Percentiles rank a stretch among this genome's conserved stretches.
Conservation (phyloP, 140 eudicot genomes). For the Flaveria floridana region DNA sequence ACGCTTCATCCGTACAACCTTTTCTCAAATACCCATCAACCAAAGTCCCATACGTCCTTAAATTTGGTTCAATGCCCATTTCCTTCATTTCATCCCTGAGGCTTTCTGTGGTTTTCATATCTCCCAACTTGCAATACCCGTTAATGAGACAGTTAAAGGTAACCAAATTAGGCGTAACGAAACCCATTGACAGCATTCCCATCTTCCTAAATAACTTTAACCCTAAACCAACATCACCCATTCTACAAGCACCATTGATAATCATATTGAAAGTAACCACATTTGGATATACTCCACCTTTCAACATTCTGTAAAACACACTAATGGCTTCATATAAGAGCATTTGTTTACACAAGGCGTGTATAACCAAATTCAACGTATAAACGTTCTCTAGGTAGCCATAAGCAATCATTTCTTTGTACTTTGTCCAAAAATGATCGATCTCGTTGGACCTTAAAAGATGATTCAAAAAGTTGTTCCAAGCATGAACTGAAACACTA, state of each 20-base stretch:
- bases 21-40: slow-evolving; percentile 53
- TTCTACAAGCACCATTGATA: slow-evolving; percentile 58
- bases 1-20: slow-evolving; percentile 46
- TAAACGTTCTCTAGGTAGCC: slow-evolving; percentile 60
- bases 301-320: slow-evolving; percentile 53
- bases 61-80: slow-evolving; percentile 42
- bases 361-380: slow-evolving; percentile 53
- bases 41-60: slow-evolving; percentile 56
- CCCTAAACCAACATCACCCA: slow-evolving; percentile 42
- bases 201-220: slow-evolving; percentile 50
- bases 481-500: slow-evolving; percentile 63
- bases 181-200: slow-evolving; percentile 48
- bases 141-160: slow-evolving; percentile 55
- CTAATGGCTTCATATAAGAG: slow-evolving; percentile 48
- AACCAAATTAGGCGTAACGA: slow-evolving; percentile 42
- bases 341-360: slow-evolving; percentile 57
- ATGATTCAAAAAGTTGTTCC: slow-evolving; percentile 62
- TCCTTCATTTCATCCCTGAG: slow-evolving; percentile 35
- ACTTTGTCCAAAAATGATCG: slow-evolving; percentile 44
- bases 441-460: slow-evolving; percentile 40
- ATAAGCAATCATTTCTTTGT: slow-evolving; percentile 51
- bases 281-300: slow-evolving; percentile 55
- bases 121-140: slow-evolving; percentile 60
- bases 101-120: slow-evolving; percentile 40
- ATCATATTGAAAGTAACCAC: slow-evolving; percentile 61